Percentiles rank a stretch among this genome's conserved stretches.
Evolutionary conservation across 257 asterid species (phyloP).

Genomic region (Sherardia arvensis): DNA sequence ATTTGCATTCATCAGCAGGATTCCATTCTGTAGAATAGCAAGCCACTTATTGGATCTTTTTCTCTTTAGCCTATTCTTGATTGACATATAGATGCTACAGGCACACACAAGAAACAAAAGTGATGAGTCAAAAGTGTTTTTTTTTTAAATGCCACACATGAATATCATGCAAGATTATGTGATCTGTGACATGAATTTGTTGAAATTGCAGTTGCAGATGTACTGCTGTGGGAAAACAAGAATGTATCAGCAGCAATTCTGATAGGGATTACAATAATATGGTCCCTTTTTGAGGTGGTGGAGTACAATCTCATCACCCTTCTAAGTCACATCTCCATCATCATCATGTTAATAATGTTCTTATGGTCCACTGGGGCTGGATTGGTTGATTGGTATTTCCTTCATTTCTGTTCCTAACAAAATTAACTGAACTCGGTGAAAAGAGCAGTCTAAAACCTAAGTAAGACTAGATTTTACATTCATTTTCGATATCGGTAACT

Average conservation of each 20-base stretch:
- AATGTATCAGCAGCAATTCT: slow-evolving; percentile 57
- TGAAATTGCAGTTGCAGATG: slow-evolving; percentile 50
- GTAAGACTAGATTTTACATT: background rate
- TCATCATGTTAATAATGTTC: slow-evolving; percentile 40
- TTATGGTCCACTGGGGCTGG: slow-evolving; percentile 65
- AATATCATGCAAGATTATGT: background rate
- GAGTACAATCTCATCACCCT: slow-evolving; percentile 65
- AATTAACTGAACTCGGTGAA: background rate
- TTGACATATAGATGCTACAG: background rate
- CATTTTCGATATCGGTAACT: background rate
- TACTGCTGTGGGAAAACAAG: slow-evolving; percentile 62
- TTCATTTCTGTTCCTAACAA: background rate
- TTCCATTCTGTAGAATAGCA: background rate
- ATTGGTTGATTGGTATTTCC: slow-evolving; percentile 37
- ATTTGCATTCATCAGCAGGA: background rate
- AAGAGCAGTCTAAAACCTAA: background rate
- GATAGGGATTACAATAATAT: slow-evolving; percentile 43
- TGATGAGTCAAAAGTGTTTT: background rate
- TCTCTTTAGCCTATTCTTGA: background rate
- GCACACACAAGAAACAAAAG: background rate
- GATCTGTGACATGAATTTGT: background rate
- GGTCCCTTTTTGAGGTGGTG: slow-evolving; percentile 72
- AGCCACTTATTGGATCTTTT: background rate
- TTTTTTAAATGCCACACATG: background rate
- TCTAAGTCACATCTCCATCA: slow-evolving; percentile 40